Percentiles rank a stretch among this genome's conserved stretches.
These are phyloP conservation scores for Peronospora belbahrii DNA, from an alignment of 352 stramenopile species.

Conservation along the genomic window DNA sequence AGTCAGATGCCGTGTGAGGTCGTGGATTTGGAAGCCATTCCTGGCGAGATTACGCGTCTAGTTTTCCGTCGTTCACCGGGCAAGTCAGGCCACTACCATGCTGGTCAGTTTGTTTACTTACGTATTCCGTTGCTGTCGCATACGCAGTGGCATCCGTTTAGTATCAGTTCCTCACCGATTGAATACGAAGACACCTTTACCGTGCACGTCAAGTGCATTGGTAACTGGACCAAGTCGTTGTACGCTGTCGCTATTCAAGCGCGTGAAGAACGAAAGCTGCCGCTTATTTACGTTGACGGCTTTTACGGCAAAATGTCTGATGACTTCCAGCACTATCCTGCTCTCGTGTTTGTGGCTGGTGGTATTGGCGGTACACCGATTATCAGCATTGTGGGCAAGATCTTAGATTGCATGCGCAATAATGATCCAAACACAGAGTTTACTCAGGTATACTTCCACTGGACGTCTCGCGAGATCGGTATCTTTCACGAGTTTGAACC, in stretches of 20 bases:
- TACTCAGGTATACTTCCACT: slow-evolving; percentile 79
- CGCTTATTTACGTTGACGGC: slow-evolving; percentile 75
- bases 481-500: slow-evolving; percentile 84
- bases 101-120: slow-evolving; percentile 74
- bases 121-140: slow-evolving; percentile 60
- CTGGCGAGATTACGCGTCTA: slow-evolving; percentile 73
- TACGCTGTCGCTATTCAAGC: slow-evolving; percentile 69
- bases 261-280: slow-evolving; percentile 68
- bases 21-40: slow-evolving; percentile 75
- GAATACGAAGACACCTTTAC: slow-evolving; percentile 82
- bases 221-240: slow-evolving; percentile 70
- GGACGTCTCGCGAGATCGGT: slow-evolving; percentile 75
- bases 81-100: slow-evolving; percentile 75
- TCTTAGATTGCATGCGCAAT: slow-evolving; percentile 74
- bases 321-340: slow-evolving; percentile 74
- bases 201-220: slow-evolving; percentile 72
- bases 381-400: slow-evolving; percentile 84
- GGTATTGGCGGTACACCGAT: slow-evolving; percentile 87
- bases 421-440: slow-evolving; percentile 61
- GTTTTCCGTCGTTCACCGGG: slow-evolving; percentile 68
- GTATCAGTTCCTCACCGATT: slow-evolving; percentile 77
- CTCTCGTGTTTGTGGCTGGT: slow-evolving; percentile 70
- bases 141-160: slow-evolving; percentile 82
- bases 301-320: slow-evolving; percentile 83
- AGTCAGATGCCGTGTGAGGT: slow-evolving; percentile 67